A percentile compares a stretch with the other conserved stretches of the same genome.
Conservation (phyloP, 352 stramenopile genomes). For the Peronospora farinosa region DNA sequence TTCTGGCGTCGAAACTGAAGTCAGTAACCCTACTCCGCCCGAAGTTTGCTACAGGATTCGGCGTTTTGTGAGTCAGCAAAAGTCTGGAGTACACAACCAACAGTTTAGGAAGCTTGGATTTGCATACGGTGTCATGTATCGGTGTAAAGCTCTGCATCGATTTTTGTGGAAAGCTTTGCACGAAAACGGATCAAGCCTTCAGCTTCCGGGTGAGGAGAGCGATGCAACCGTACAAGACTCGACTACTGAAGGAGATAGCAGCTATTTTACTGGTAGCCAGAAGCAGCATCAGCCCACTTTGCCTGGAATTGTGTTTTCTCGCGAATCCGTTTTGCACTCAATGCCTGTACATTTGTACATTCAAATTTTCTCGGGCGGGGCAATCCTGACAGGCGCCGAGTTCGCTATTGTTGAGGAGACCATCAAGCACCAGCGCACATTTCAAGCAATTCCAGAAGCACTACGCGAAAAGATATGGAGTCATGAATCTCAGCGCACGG, state of each 20-base stretch:
- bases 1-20: conserved; percentile 16
- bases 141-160: conserved; percentile 70
- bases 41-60: conserved; percentile 69
- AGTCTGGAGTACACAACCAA: conserved; percentile 45
- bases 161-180: conserved; percentile 70
- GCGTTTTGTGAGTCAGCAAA: conserved; percentile 56
- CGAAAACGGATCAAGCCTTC: conserved; percentile 26
- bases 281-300: conserved; percentile 3
- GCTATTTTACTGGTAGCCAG: conserved; percentile 1
- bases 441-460: conserved; percentile 36
- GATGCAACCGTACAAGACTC: conserved; percentile 36
- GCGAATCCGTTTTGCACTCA: conserved; percentile 62
- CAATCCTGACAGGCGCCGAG: conserved; percentile 47
- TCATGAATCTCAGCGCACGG: conserved; percentile 60
- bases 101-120: conserved; percentile 76
- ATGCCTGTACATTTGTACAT: conserved; percentile 82
- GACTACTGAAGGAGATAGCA: conserved; percentile 20
- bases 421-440: conserved; percentile 37
- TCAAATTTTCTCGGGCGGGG: conserved; percentile 64
- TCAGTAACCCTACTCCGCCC: conserved; percentile 3
- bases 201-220: conserved; percentile 38
- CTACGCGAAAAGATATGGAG: conserved; percentile 63
- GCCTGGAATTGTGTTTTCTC: conserved; percentile 63
- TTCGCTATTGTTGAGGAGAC: conserved; percentile 50
- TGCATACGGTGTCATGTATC: conserved; percentile 78